Conservation (phyloP, 2,329 filamentous ascomycete species). For the Colletotrichum shisoi region DNA sequence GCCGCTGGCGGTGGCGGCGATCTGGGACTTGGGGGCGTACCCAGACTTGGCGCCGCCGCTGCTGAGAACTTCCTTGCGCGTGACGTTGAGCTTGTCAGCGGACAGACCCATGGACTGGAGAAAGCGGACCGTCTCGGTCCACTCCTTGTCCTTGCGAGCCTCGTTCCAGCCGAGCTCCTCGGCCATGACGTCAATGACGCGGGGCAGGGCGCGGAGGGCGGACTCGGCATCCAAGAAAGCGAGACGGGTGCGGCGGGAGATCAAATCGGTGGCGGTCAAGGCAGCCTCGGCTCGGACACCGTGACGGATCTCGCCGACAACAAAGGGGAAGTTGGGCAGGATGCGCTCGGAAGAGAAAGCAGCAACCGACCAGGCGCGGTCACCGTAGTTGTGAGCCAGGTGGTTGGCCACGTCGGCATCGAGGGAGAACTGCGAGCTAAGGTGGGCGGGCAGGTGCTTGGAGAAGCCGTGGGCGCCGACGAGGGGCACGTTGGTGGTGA, state of each 20-base stretch:
- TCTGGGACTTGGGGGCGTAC: conserved; percentile 20
- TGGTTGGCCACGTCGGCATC: conserved; percentile 54
- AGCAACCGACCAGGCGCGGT: conserved; percentile 75
- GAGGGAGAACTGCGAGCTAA: conserved; percentile 48
- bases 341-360: conserved; percentile 63
- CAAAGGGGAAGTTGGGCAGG: conserved; percentile 72
- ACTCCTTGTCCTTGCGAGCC: conserved; percentile 62
- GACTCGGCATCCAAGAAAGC: conserved; percentile 80
- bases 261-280: conserved; percentile 74
- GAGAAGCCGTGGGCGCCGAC: conserved; percentile 78
- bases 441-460: conserved; percentile 46
- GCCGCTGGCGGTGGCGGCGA: conserved; percentile 16
- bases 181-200: conserved; percentile 75
- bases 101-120: conserved; percentile 57
- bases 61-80: conserved; percentile 44
- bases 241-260: conserved; percentile 73
- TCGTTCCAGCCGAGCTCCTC: conserved; percentile 72
- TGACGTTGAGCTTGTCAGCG: conserved; percentile 43
- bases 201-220: conserved; percentile 72
- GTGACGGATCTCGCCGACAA: conserved; percentile 77
- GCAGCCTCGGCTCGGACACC: conserved; percentile 76
- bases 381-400: conserved; percentile 54
- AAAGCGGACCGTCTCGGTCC: conserved; percentile 62
- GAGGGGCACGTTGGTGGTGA: conserved; percentile 76
- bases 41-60: conserved; percentile 23